Base-by-base conservation (phyloP, 495 filamentous ascomycete species). In the Hyaloscypha hepaticicola region DNA sequence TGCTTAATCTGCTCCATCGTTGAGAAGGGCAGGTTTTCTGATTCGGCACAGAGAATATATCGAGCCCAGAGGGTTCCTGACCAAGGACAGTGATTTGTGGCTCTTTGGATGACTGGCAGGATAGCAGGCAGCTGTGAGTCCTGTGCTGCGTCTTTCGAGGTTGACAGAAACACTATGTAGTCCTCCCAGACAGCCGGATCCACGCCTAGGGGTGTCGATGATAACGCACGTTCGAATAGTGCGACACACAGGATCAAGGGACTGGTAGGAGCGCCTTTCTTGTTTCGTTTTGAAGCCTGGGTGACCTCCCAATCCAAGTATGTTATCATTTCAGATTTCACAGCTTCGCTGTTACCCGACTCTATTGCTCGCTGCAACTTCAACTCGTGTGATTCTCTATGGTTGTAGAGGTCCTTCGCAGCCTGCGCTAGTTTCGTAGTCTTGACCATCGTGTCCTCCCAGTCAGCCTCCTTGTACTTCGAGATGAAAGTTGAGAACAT, bases 1-100 rank as follows among this genome's bases (percentile, higher is more conserved):
- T 98, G 92, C 73, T 99, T 99, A 72, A 97, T 92, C 34, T 86
- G 80, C 66, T 93, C 90, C 49, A 98, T 90, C 28, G 87, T 88
- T n/a, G 86, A 74, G 69, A 93, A 96, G 2, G 86, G 78, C 69
- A 86, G 82, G 19, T 85, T 83, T 59, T 89, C 88, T 33, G 86
- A 84, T 77, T 97, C 95, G 12, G 90, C 87, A 22, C 85, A 88
- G 55, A 97, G 76, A 21, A 99, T 86, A 64, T 92, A 92, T 66
- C 92, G 87, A 4, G 93, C 89, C 95, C 95, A 99, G 11, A 98
- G 79, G 24, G 85, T 82, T 24, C 95, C 93, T 19, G 91, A 96
- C 90, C 92, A 96, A 2, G 95, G 94, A 64, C 93, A 93, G 74
- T 97, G 93, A 19, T 87, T 83, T 2, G 90, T 93, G 19, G 90